Conservation (phyloP, 331 rosid genomes). For the Pyrus hybrid region DNA sequence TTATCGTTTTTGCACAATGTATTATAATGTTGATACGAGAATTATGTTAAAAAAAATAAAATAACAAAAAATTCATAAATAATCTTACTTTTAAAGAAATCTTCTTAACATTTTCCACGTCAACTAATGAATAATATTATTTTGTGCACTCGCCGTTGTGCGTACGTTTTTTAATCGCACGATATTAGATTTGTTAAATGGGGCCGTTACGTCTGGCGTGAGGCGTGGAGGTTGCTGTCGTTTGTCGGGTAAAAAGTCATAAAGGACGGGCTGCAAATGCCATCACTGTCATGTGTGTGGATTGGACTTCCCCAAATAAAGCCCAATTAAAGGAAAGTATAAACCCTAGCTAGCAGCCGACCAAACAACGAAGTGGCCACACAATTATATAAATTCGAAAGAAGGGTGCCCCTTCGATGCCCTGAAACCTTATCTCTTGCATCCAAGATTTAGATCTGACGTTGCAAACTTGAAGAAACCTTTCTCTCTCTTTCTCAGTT, state of each 20-base stretch:
- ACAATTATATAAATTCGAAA: not conserved
- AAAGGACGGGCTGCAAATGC: not conserved
- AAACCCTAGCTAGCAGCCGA: not conserved
- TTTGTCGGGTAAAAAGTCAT: not conserved
- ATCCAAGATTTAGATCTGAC: not conserved
- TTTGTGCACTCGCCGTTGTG: too few relatives aligned
- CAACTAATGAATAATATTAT: too few relatives aligned
- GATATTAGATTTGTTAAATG: too few relatives aligned
- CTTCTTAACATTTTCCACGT: accelerated
- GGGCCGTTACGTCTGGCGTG: too few relatives aligned
- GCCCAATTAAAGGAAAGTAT: not conserved
- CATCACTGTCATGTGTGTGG: not conserved
- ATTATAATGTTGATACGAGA: accelerated
- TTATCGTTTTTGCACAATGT: accelerated
- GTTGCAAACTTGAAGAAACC: not conserved
- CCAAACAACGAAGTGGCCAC: not conserved
- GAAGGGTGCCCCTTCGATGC: not conserved
- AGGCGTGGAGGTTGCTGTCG: too few relatives aligned
- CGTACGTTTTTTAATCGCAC: too few relatives aligned
- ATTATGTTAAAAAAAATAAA: too few relatives aligned
- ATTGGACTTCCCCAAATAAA: not conserved
- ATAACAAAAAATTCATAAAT: too few relatives aligned
- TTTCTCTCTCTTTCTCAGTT: not conserved
- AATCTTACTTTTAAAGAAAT: too few relatives aligned
- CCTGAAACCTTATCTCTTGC: not conserved